phyloP scores from a whole-genome alignment of 2,329 filamentous ascomycete species.

The Onygenales sp. region DNA sequence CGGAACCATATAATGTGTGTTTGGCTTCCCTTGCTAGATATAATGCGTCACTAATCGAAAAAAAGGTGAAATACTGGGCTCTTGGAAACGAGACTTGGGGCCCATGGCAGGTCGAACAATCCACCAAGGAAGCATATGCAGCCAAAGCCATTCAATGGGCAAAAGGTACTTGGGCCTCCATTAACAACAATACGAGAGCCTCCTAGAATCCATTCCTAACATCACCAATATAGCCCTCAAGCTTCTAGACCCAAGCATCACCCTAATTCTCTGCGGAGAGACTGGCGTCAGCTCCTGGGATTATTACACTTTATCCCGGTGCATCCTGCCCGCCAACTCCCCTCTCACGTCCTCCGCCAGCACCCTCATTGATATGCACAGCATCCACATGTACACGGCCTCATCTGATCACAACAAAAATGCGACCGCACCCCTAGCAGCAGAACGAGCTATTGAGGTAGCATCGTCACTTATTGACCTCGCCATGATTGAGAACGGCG shows the following conservation, averaged over 20 bases:
- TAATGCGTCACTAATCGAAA: slow-evolving; percentile 5
- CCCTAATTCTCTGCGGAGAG: slow-evolving; percentile 66
- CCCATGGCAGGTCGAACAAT: slow-evolving; percentile 51
- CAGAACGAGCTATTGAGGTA: slow-evolving; percentile 66
- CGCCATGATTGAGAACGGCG: slow-evolving; percentile 56
- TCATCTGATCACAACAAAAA: slow-evolving; percentile 45
- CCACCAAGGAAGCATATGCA: slow-evolving; percentile 51
- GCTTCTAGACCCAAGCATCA: slow-evolving; percentile 52
- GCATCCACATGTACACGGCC: slow-evolving; percentile 69
- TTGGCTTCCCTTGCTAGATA: not conserved
- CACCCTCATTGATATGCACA: slow-evolving; percentile 65
- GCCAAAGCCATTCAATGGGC: slow-evolving; percentile 52
- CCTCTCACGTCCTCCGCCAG: slow-evolving; percentile 30
- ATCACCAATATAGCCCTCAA: slow-evolving; percentile 24
- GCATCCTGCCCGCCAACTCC: slow-evolving; percentile 42
- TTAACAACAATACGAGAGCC: not conserved
- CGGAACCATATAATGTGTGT: slow-evolving; percentile 61
- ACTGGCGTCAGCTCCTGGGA: slow-evolving; percentile 63
- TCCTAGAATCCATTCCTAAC: not conserved
- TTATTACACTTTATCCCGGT: slow-evolving; percentile 61
- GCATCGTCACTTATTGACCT: slow-evolving; percentile 61
- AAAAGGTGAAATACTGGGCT: slow-evolving; percentile 68
- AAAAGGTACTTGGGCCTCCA: slow-evolving; percentile 31
- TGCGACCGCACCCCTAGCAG: slow-evolving; percentile 55
- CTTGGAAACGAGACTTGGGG: slow-evolving; percentile 65